A percentile compares a stretch with the other conserved stretches of the same genome.
These are phyloP conservation scores for Gaultheria prostrata DNA, from an alignment of 148 eudicot species.

Conservation along the genomic window DNA sequence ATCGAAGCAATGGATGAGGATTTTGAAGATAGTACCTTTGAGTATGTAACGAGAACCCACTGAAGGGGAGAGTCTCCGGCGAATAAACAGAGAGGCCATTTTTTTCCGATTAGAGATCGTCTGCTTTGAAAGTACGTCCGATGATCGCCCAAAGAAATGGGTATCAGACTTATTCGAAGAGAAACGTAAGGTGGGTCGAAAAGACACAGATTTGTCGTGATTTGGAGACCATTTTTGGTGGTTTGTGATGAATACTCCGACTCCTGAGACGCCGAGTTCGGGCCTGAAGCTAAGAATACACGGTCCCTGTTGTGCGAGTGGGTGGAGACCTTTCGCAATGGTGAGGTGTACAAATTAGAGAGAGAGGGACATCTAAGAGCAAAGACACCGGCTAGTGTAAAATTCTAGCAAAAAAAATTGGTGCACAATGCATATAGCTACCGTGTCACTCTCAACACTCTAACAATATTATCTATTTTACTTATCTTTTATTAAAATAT, in stretches of 20 bases:
- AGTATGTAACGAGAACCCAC: constrained; percentile 17
- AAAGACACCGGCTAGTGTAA: too few relatives aligned
- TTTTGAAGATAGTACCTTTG: constrained; percentile 23
- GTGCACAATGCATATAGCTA: too few relatives aligned
- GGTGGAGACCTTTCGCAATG: too few relatives aligned
- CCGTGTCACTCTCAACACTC: too few relatives aligned
- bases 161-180: not conserved
- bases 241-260: not conserved
- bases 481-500: too few relatives aligned
- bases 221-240: not conserved
- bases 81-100: constrained; percentile 51
- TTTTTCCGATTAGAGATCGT: not conserved
- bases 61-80: constrained; percentile 38
- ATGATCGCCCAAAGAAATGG: not conserved
- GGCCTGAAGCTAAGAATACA: not conserved
- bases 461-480: too few relatives aligned
- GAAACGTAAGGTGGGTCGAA: constrained; percentile 12
- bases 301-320: not conserved
- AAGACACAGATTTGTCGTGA: not conserved
- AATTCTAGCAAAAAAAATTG: too few relatives aligned
- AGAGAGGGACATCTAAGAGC: too few relatives aligned
- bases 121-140: not conserved
- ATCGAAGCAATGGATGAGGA: constrained; percentile 5
- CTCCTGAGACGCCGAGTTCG: constrained; percentile 9
- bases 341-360: too few relatives aligned